Evolutionary conservation across 2,329 filamentous ascomycete species (phyloP).

Genomic region (Trichoderma aggressivum): DNA sequence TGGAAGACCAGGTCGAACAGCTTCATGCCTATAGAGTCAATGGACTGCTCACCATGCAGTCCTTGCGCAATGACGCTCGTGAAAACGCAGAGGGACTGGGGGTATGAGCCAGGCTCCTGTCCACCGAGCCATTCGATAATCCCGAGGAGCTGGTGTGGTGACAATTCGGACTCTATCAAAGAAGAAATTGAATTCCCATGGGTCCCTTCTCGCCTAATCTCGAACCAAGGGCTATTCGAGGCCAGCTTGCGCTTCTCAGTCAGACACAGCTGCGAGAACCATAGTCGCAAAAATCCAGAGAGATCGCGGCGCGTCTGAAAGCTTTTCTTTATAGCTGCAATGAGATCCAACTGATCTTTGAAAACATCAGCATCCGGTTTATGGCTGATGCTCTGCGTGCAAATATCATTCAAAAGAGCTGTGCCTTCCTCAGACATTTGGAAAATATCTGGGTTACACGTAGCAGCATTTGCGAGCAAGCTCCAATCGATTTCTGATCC

Average conservation of each 20-base stretch:
- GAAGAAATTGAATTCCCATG: constrained; percentile 22
- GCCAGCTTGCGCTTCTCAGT: constrained; percentile 31
- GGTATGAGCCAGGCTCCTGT: constrained; percentile 32
- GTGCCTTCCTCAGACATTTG: constrained; percentile 39
- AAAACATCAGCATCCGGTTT: constrained; percentile 22
- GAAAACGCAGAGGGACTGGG: constrained; percentile 40
- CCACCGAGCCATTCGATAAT: constrained; percentile 42
- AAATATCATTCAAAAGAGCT: constrained; percentile 39
- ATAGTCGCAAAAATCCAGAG: constrained; percentile 44
- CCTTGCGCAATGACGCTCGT: constrained; percentile 43
- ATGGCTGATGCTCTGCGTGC: constrained; percentile 33
- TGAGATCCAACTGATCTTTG: constrained; percentile 33
- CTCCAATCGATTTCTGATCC: constrained; percentile 40
- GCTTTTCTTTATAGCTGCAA: constrained; percentile 43
- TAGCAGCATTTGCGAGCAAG: constrained; percentile 39
- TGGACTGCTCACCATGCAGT: constrained; percentile 40
- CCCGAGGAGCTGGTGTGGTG: constrained; percentile 42
- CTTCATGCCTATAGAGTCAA: constrained; percentile 40
- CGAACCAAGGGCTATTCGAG: constrained; percentile 34
- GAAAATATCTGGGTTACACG: constrained; percentile 48
- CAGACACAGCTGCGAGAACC: constrained; percentile 43
- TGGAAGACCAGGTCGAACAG: constrained; percentile 37
- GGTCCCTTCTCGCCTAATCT: constrained; percentile 24
- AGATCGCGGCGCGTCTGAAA: constrained; percentile 45
- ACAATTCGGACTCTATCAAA: constrained; percentile 43